Base-by-base conservation (phyloP, 805 yeast genomes). In the Nematodospora valgi region DNA sequence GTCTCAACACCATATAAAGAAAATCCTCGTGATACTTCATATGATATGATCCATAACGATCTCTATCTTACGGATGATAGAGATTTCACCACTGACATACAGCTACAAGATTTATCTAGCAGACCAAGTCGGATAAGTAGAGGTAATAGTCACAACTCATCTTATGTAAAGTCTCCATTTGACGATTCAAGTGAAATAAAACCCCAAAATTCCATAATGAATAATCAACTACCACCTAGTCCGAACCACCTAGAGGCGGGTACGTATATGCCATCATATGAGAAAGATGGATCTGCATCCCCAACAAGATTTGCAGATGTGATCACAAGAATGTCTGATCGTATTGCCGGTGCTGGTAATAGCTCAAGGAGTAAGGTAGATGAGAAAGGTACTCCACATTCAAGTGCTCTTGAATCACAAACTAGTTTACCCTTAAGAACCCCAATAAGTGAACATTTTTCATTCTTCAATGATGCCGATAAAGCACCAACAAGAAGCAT, bases 331-430 rank as follows among this genome's bases (percentile, higher is more conserved):
- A 45, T 62, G 4, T 58, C 65, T 0, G 62, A 60, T 26, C 56
- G 68, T 41, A 58, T 62, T 27, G 67, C 64, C 1, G 68, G 68
- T 5, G 44, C 56, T 6, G 57, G 62, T 4, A 21, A 21, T 21
- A 21, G 25, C 46, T 28, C 30, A 16, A 32, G 18, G 14, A 27
- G 26, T 18, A 12, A 23, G 2, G 12, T n/a, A 24, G 32, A 24
- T 22, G 32, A 34, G 15, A 16, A 25, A 2, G 16, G 25, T 12
- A 2, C 34, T 3, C 13, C 16, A 5, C 4, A 23, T 4, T 13
- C 30, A 20, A 30, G 29, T 19, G 20, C 10, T 4, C 21, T 16
- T 18, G 34, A 35, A 8, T 21, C 40, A 7, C 11, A 24, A 21
- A 13, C 30, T 8, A 17, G 17, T 21, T 11, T 19, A 4, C 35